phyloP scores from a whole-genome alignment of 768 basidiomycete species.

The Amylocystis lapponica region DNA sequence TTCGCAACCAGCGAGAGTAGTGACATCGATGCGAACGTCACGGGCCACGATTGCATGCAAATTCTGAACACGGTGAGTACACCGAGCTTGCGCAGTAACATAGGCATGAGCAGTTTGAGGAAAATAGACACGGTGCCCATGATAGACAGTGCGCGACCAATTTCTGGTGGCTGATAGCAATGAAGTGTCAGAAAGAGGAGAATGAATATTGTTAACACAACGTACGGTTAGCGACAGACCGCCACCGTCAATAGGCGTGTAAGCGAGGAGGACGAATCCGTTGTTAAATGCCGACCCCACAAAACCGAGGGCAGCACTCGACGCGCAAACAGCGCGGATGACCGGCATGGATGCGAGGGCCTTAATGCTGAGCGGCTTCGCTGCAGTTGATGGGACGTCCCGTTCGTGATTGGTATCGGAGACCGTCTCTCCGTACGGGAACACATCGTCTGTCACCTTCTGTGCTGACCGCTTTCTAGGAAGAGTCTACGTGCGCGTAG shows the following conservation, averaged over 20 bases:
- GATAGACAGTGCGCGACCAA: conserved; percentile 51
- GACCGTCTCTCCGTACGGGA: conserved; percentile 4
- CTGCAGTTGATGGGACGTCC: conserved; percentile 2
- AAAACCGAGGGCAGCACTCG: conserved; percentile 48
- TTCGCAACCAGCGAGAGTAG: conserved; percentile 44
- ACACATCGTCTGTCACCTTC: neutral
- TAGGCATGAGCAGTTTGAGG: conserved; percentile 50
- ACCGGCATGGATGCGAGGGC: conserved; percentile 44
- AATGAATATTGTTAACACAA: neutral
- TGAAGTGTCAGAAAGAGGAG: neutral
- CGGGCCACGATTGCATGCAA: conserved; percentile 49
- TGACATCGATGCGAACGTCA: conserved; percentile 44
- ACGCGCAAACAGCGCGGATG: conserved; percentile 46
- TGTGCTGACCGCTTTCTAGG: conserved; percentile 9
- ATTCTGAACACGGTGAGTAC: conserved; percentile 43
- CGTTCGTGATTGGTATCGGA: neutral
- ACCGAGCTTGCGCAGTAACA: conserved; percentile 44
- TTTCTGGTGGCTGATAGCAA: conserved; percentile 41
- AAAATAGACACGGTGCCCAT: conserved; percentile 45
- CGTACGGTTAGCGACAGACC: conserved; percentile 58
- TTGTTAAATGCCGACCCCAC: conserved; percentile 53
- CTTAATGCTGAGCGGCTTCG: conserved; percentile 17
- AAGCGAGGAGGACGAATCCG: conserved; percentile 64
- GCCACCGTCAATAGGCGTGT: conserved; percentile 51
- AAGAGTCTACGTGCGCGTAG: conserved; percentile 13